Evolutionary conservation across 495 filamentous ascomycete species (phyloP).

Genomic region (Podospora australis): DNA sequence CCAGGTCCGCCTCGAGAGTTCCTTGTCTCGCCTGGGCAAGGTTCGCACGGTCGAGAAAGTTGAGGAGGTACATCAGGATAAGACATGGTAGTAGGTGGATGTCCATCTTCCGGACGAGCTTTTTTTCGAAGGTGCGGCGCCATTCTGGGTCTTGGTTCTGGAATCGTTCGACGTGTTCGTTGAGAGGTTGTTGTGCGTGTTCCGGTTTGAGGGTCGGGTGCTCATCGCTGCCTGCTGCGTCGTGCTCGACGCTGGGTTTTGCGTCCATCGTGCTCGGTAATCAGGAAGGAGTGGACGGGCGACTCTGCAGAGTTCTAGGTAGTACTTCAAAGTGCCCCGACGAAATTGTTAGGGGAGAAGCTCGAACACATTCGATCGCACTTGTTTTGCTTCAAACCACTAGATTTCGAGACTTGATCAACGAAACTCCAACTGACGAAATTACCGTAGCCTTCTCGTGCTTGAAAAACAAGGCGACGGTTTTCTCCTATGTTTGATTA

Average conservation of each 20-base stretch:
- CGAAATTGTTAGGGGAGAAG: too few species aligned
- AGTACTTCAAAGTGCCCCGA: too few species aligned
- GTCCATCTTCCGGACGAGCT: conserved; percentile 35
- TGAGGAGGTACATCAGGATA: conserved; percentile 39
- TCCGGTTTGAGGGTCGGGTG: too few species aligned
- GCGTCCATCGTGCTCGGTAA: background rate
- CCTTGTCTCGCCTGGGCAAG: conserved; percentile 38
- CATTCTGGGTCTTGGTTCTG: conserved; percentile 19
- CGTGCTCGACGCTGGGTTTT: background rate
- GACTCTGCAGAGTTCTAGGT: too few species aligned
- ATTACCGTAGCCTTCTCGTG: too few species aligned
- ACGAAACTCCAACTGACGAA: too few species aligned
- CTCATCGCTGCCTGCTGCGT: background rate
- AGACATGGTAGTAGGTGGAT: conserved; percentile 35
- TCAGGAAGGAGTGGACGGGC: too few species aligned
- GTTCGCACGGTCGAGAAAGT: conserved; percentile 42
- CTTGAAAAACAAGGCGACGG: too few species aligned
- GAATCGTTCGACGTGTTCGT: conserved; percentile 14
- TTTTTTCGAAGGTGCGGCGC: conserved; percentile 18
- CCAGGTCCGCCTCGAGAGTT: conserved; percentile 39
- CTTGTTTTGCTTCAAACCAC: too few species aligned
- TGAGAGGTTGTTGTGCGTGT: background rate
- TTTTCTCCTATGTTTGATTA: too few species aligned
- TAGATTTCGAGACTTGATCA: too few species aligned
- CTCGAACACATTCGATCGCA: too few species aligned